Conservation (phyloP, 495 filamentous ascomycete genomes). For the Penicillium steckii region DNA sequence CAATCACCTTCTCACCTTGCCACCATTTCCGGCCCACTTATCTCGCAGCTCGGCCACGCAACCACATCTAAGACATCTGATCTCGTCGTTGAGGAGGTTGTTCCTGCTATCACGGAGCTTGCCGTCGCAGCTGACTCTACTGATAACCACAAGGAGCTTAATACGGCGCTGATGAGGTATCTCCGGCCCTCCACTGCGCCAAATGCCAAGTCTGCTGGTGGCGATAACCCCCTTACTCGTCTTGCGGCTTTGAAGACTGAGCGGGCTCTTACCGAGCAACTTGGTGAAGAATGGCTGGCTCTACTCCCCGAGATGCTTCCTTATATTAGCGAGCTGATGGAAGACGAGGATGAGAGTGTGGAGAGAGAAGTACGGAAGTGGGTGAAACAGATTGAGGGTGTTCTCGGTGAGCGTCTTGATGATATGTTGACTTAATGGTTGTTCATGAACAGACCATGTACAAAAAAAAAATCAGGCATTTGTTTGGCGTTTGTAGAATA, state of each 20-base stretch:
- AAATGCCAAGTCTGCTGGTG: conserved; percentile 50
- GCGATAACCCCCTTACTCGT: conserved; percentile 51
- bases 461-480: conserved; percentile 32
- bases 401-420: conserved; percentile 83
- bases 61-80: conserved; percentile 35
- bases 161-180: conserved; percentile 68
- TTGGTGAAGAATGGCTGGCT: conserved; percentile 90
- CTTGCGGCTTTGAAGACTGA: conserved; percentile 78
- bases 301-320: conserved; percentile 93
- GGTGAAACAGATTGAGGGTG: conserved; percentile 82
- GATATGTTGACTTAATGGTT: conserved; percentile 74
- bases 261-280: conserved; percentile 67
- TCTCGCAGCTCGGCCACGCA: conserved; percentile 63
- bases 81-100: conserved; percentile 44
- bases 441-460: conserved; percentile 15
- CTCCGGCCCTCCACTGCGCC: conserved; percentile 68
- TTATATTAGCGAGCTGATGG: conserved; percentile 87
- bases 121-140: conserved; percentile 73
- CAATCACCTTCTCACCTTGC: conserved; percentile 83
- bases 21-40: conserved; percentile 64
- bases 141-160: conserved; percentile 87
- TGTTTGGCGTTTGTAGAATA: conserved; percentile 24
- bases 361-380: conserved; percentile 83
- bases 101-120: conserved; percentile 69
- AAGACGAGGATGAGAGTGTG: conserved; percentile 91